Percentiles rank a stretch among this genome's conserved stretches.
Evolutionary conservation across 225 moss, liverwort and hornwort genomes (phyloP).

Genomic region (Bryum argenteum): DNA sequence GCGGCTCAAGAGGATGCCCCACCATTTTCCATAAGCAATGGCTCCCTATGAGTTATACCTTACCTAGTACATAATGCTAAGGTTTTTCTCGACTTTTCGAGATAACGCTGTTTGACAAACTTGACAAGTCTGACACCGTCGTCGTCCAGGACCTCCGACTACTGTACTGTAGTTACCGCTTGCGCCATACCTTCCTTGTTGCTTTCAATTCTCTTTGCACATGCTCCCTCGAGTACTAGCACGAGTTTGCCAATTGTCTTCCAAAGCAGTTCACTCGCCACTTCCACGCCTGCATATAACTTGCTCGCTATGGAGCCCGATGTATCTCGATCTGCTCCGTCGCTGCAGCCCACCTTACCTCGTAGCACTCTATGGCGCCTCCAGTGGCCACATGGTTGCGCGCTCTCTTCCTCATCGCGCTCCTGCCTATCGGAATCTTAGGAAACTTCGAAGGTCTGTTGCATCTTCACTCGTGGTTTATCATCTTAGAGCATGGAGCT

Average conservation of each 20-base stretch:
- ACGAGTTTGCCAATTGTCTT: conserved; percentile 10
- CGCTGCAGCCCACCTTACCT: conserved; percentile 17
- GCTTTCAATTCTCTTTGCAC: background rate
- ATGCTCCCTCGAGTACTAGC: background rate
- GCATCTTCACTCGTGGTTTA: too few relatives aligned
- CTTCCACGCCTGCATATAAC: background rate
- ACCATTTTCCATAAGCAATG: too few relatives aligned
- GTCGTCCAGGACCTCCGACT: background rate
- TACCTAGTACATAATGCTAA: too few relatives aligned
- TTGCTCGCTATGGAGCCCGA: background rate
- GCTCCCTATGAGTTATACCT: too few relatives aligned
- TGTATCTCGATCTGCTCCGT: background rate
- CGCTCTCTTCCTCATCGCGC: conserved; percentile 47
- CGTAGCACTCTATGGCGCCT: conserved; percentile 49
- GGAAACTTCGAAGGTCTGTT: conserved; percentile 53
- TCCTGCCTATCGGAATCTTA: conserved; percentile 47
- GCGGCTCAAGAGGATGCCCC: too few relatives aligned
- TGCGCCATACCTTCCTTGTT: background rate
- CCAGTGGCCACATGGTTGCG: conserved; percentile 53
- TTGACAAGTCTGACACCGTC: background rate
- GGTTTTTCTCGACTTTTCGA: too few relatives aligned
- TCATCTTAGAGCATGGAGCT: too few relatives aligned
- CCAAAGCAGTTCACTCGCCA: background rate
- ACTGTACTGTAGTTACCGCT: background rate
- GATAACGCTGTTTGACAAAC: too few relatives aligned